Conservation (phyloP, 768 basidiomycete genomes). For the Termitomyces sp. region DNA sequence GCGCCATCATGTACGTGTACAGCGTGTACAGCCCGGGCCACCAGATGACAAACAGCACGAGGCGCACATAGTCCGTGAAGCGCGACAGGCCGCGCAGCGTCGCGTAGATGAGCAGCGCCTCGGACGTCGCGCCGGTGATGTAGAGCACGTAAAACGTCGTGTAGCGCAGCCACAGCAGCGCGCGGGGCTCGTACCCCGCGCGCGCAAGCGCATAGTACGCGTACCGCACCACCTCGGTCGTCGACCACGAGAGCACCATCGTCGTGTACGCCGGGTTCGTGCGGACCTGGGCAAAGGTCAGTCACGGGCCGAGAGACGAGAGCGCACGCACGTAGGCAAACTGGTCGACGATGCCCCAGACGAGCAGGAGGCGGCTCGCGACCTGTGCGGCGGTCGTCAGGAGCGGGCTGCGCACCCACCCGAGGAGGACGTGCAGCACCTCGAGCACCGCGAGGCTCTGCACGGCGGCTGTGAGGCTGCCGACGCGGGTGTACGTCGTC, state of each 20-base stretch:
- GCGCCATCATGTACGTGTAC: conserved; percentile 51
- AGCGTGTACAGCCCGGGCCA: conserved; percentile 65
- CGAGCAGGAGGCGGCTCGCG: conserved; percentile 70
- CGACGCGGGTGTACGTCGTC: conserved; percentile 60
- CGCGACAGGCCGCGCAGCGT: conserved; percentile 50
- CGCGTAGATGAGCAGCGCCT: conserved; percentile 78
- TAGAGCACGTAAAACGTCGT: conserved; percentile 94
- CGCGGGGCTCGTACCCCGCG: conserved; percentile 43
- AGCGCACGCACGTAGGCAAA: conserved; percentile 47
- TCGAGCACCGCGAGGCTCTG: conserved; percentile 86
- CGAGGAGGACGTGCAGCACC: conserved; percentile 71
- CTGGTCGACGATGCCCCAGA: conserved; percentile 77
- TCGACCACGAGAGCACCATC: conserved; percentile 91
- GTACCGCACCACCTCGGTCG: conserved; percentile 91
- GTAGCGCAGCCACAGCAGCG: conserved; percentile 75
- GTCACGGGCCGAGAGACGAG: no score
- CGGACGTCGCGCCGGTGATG: conserved; percentile 86
- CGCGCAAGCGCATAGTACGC: conserved; percentile 75
- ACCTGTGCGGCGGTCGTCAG: conserved; percentile 78
- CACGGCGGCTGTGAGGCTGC: conserved; percentile 57
- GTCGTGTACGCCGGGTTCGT: conserved; percentile 76
- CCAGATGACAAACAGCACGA: conserved; percentile 70
- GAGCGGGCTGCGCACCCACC: conserved; percentile 76
- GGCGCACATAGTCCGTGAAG: conserved; percentile 51
- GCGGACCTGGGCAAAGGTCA: conserved; percentile 57